A percentile compares a stretch with the other conserved stretches of the same genome.
phyloP scores from a whole-genome alignment of 495 filamentous ascomycete genomes.

The Annulohypoxylon bovei region DNA sequence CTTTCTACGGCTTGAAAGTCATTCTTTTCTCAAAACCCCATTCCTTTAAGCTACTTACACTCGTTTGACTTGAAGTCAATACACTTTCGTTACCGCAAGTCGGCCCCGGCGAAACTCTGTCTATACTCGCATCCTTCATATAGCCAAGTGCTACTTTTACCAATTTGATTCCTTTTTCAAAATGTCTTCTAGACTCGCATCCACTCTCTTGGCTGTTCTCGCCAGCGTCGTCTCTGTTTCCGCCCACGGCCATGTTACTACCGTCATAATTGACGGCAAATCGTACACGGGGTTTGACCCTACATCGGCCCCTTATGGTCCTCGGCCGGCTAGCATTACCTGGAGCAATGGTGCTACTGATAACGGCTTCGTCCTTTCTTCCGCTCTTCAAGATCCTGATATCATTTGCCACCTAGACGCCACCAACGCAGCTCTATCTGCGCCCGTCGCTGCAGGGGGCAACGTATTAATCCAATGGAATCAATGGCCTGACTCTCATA shows the following conservation, averaged over 20 bases:
- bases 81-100: constrained; percentile 24
- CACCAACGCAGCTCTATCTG: constrained; percentile 52
- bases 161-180: neutral
- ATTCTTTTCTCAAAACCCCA: neutral
- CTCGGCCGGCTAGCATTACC: constrained; percentile 59
- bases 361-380: constrained; percentile 67
- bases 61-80: constrained; percentile 27
- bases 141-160: neutral
- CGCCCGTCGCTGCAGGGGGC: constrained; percentile 56
- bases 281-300: constrained; percentile 60
- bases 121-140: neutral
- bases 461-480: constrained; percentile 57
- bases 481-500: constrained; percentile 58
- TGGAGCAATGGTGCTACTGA: constrained; percentile 67
- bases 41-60: constrained; percentile 8
- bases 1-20: too few species aligned
- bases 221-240: constrained; percentile 63
- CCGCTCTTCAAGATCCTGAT: constrained; percentile 53
- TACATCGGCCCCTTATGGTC: constrained; percentile 49
- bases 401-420: constrained; percentile 63
- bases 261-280: constrained; percentile 66
- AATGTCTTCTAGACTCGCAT: constrained; percentile 14
- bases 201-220: constrained; percentile 55
- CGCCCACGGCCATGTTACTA: constrained; percentile 68
- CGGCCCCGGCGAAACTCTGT: neutral